These are phyloP conservation scores for Hymenoscyphus linearis DNA, from an alignment of 2,329 filamentous ascomycete species.

Conservation along the genomic window DNA sequence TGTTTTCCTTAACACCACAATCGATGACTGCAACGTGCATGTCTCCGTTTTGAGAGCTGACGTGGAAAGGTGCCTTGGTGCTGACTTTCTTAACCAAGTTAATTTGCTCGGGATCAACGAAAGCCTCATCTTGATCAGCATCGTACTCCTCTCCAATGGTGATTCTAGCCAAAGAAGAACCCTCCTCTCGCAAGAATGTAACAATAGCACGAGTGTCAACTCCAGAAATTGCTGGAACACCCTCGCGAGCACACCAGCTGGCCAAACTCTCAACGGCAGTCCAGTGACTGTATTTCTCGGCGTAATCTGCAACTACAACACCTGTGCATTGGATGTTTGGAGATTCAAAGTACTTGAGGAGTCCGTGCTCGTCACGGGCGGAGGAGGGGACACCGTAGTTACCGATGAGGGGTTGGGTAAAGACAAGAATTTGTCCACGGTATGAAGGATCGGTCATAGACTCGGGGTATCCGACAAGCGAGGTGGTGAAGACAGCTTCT, in stretches of 20 bases:
- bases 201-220: constrained; percentile 97
- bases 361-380: constrained; percentile 77
- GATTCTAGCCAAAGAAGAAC: constrained; percentile 91
- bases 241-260: constrained; percentile 94
- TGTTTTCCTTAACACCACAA: constrained; percentile 99
- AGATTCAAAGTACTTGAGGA: constrained; percentile 97
- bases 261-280: constrained; percentile 91
- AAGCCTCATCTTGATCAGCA: constrained; percentile 95
- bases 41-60: constrained; percentile 75
- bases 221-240: constrained; percentile 90
- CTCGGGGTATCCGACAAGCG: constrained; percentile 95
- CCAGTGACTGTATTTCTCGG: constrained; percentile 95
- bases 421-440: constrained; percentile 93
- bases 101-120: constrained; percentile 90
- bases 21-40: constrained; percentile 93
- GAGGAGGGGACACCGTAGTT: constrained; percentile 96
- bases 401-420: constrained; percentile 95
- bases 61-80: constrained; percentile 97
- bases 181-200: constrained; percentile 90
- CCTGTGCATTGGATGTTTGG: constrained; percentile 95
- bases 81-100: constrained; percentile 94
- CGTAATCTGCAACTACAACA: constrained; percentile 92
- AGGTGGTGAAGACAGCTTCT: constrained; percentile 98
- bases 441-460: constrained; percentile 86
- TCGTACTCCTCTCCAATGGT: constrained; percentile 97